phyloP scores from a whole-genome alignment of 371 early-diverging fungal genomes.

The Lichtheimia hyalospora region DNA sequence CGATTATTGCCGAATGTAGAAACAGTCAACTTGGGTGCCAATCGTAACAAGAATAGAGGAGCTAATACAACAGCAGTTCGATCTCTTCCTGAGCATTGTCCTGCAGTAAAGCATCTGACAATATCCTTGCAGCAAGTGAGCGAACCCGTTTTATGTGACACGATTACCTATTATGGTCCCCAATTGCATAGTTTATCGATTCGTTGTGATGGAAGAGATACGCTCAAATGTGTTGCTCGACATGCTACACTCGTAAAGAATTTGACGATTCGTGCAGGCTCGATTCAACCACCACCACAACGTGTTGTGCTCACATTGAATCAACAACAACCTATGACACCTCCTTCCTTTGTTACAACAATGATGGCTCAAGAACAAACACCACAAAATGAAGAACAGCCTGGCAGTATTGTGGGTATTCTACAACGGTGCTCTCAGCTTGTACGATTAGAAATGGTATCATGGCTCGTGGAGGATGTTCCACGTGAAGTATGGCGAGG shows the following conservation, averaged over 20 bases:
- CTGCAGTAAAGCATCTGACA: constrained; percentile 18
- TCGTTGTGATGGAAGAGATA: constrained; percentile 35
- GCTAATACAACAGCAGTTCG: constrained; percentile 37
- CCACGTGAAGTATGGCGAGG: constrained; percentile 24
- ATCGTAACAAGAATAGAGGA: constrained; percentile 33
- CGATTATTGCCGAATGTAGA: constrained; percentile 24
- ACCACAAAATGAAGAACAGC: constrained; percentile 8
- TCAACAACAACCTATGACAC: neutral
- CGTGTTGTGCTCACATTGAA: neutral
- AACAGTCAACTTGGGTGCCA: constrained; percentile 36
- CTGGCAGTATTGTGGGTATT: constrained; percentile 16
- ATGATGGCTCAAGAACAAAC: neutral
- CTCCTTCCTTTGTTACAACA: neutral
- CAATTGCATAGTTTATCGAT: constrained; percentile 29
- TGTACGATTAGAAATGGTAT: constrained; percentile 26
- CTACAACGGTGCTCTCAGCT: constrained; percentile 18
- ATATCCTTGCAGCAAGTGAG: constrained; percentile 45
- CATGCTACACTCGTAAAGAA: constrained; percentile 23
- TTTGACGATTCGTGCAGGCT: constrained; percentile 11
- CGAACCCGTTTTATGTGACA: constrained; percentile 25
- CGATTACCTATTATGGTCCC: constrained; percentile 25
- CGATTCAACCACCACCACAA: neutral
- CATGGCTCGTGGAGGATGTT: constrained; percentile 25
- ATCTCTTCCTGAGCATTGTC: constrained; percentile 20
- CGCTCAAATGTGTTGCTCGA: constrained; percentile 27